Base-by-base conservation (phyloP, 345 rosid species). In the Bruguiera sexangula region DNA sequence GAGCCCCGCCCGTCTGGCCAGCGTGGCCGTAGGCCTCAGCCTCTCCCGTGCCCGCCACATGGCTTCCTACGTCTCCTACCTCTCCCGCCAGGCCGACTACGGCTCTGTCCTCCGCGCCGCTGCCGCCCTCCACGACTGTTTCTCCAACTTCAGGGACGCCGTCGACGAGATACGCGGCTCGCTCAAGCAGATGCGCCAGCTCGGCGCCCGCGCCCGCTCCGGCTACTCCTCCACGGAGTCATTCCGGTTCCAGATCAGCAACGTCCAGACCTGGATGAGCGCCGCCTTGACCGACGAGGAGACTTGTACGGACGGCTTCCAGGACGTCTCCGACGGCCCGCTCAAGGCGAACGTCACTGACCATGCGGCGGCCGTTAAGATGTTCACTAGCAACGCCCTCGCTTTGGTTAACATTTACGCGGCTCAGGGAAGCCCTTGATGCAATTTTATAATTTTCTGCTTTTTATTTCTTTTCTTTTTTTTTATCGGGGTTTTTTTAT, bases 261-360 rank as follows among this genome's bases (percentile, higher is more conserved):
- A 95, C 80, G 99, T 95, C 60, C 61, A 75, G 81, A 95, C 98
- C 75, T 95, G 99, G 99, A 90, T 95, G 50, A 95, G 99, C 82
- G 80, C 96, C 1, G 92, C 99, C 19, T 51, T 95, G 65, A 95
- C 99, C 0, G 91, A 95, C 54, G 97, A 92, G 21, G 99, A 95
- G 82, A 95, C 99, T 66, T 95, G 99, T 53, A 60, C 86, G 15
- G 99, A 95, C 22, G 99, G 99, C 5, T 88, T 95, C 61, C 82
- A 78, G 67, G 96, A 76, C 36, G 84, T 83, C 4, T 2, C 39
- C 11, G 81, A 73, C 7, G 53, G 71, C 52, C 21, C 50, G 20
- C 37, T 77, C 74, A 77, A 77, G 79, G 31, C 80, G 66, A 86
- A 75, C 1, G 74, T 93, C 55, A 69, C 78, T 48, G 67, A 73